Evolutionary conservation across 441 rosid genomes (phyloP), one percentile per base, ranked within the genome.

Genomic region (Syzygium syzygioides): DNA sequence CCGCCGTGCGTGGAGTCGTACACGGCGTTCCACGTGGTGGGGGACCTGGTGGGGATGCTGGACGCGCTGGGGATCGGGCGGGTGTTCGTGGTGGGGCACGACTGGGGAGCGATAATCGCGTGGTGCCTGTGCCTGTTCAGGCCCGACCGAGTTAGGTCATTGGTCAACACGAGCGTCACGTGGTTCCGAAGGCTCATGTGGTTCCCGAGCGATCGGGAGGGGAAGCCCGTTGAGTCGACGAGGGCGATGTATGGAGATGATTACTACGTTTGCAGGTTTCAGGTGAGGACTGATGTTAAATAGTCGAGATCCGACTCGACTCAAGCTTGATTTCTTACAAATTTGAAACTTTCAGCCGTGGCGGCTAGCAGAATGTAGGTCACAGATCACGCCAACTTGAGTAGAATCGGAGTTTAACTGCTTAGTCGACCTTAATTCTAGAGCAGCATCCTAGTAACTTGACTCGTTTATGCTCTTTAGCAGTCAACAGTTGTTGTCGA

Each of bases 51-150:
- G 56, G 97, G 95, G 37, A 90, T 95, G 14, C 90, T 95, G 26
- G 91, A 94, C 55, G 83, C 91, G 7, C 87, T 94, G 11, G 93
- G 93, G 8, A 87, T 94, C 26, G 95, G 92, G 28, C 90, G 53
- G 64, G 95, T 94, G 25, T 94, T 94, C 86, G 87, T 94, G 91
- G 96, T 94, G 55, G 96, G 95, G 1, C 97, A 95, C 87, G 96
- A 95, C 85, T 95, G 96, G 97, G 97, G 97, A 37, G 96, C 96
- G 7, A 37, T 90, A 1, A 86, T 94, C 1, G 94, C 97, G 19
- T 95, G 97, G 97, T 87, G 89, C 88, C 62, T 95, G n/a, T 93
- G 94, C 90, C 87, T 91, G 91, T 80, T 94, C 4, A 54, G 95
- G 30, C 97, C 96, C 45, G 95, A 94, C 54, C 91, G 93, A 88